Base-by-base conservation (phyloP, 805 yeast genomes). In the Pichia pseudocactophila region DNA sequence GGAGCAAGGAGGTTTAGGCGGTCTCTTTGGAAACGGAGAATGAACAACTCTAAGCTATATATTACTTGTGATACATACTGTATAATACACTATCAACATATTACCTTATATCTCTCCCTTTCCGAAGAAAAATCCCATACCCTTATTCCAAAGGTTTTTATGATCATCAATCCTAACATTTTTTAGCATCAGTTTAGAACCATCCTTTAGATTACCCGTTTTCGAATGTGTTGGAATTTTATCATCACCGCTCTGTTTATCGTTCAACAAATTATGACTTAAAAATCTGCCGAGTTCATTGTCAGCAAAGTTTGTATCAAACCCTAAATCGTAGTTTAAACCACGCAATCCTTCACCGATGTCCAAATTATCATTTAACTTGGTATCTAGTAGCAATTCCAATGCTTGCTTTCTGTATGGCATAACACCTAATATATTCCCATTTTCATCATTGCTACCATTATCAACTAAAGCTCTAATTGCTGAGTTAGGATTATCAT, bases 401-500 rank as follows among this genome's bases (percentile, higher is more conserved):
- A 43, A 36, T 76, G 61, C 40, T 64, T 65, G 42, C 71, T 55
- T 45, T 68, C 74, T 70, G 56, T 80, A 82, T 4, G 94, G 85
- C 9, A 82, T 64, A 60, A 72, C 95, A 56, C 95, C 77, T 57
- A 80, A 60, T 3, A 44, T 32, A 20, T 71, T 66, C 1, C 52
- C 55, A 9, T 36, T 34, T 10, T 85, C 90, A 41, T 80, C 82
- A 53, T 81, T 74, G 6, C 79, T 71, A 11, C 70, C 60, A 4
- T 95, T 95, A 56, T 86, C 84, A 49, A 83, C 79, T 35, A 89
- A 64, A 0, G 98, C 96, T 42, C 95, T 77, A 15, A 76, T 60
- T 2, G 95, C 96, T 9, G 89, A 73, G 2, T 80, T 66, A 7
- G 82, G 74, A 45, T 79, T 80, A 44, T 78, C 82, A 59, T 77